Conservation (phyloP, 306 rosid species). For the Pueraria montana region DNA sequence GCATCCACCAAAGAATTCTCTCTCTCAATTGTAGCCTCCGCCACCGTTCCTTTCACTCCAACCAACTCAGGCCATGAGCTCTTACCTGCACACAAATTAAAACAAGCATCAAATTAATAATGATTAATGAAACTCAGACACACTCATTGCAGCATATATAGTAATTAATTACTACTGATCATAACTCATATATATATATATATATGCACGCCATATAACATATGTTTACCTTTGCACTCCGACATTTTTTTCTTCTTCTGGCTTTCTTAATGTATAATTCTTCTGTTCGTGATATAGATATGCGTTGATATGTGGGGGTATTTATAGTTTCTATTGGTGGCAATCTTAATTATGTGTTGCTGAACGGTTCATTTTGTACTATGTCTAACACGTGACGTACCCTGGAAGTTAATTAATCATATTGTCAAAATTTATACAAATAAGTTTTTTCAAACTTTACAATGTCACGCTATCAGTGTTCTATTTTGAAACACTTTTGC, state of each 20-base stretch:
- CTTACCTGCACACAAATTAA: constrained; percentile 50
- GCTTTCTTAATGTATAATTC: too few relatives aligned
- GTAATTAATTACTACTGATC: background rate
- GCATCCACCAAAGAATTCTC: constrained; percentile 55
- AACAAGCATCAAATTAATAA: background rate
- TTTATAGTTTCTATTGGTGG: background rate
- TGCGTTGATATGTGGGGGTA: too few relatives aligned
- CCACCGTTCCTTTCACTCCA: constrained; percentile 50
- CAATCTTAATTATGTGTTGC: too few relatives aligned
- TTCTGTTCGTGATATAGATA: too few relatives aligned
- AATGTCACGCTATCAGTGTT: too few relatives aligned
- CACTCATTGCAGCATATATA: background rate
- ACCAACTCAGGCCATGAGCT: constrained; percentile 65
- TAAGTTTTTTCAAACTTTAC: too few relatives aligned
- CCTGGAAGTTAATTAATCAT: too few relatives aligned
- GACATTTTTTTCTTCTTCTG: background rate
- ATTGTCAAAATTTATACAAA: too few relatives aligned
- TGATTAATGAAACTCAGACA: background rate
- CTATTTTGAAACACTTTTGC: too few relatives aligned
- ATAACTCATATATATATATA: background rate
- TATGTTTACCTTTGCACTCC: background rate
- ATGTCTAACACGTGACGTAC: too few relatives aligned
- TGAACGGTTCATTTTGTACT: too few relatives aligned
- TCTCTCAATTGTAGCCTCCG: constrained; percentile 55
- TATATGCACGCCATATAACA: background rate